These are phyloP conservation scores for Thraustotheca clavata DNA, from an alignment of 352 stramenopile genomes.

Conservation along the genomic window DNA sequence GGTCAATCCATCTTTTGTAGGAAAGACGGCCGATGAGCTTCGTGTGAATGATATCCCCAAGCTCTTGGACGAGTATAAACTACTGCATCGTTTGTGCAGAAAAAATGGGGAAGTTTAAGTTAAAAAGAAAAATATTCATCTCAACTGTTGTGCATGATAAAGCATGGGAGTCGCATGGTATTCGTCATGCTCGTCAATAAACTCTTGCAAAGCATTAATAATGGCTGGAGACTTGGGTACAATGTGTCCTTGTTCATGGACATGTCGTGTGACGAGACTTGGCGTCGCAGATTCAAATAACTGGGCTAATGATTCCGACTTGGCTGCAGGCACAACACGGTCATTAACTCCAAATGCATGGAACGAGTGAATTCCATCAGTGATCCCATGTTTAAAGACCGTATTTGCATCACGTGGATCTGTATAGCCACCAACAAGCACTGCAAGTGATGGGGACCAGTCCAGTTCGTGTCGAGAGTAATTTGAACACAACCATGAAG, in stretches of 20 bases:
- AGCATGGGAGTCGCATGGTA: neutral
- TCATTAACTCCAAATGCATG: conserved; percentile 76
- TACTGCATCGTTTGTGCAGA: neutral
- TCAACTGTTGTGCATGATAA: neutral
- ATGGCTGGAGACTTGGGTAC: conserved; percentile 41
- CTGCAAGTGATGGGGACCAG: conserved; percentile 58
- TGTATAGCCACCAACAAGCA: conserved; percentile 70
- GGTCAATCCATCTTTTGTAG: neutral
- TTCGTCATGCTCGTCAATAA: neutral
- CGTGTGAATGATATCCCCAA: conserved; percentile 3
- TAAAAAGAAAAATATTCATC: neutral
- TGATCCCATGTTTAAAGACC: conserved; percentile 37
- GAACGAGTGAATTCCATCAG: conserved; percentile 45
- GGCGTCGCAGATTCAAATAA: conserved; percentile 42
- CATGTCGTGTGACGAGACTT: conserved; percentile 41
- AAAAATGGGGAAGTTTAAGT: neutral
- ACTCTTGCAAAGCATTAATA: neutral
- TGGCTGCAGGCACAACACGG: conserved; percentile 61
- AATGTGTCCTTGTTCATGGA: conserved; percentile 70
- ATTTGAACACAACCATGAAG: conserved; percentile 68
- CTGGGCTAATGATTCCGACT: conserved; percentile 59
- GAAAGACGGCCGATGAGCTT: conserved; percentile 5
- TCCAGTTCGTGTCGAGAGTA: conserved; percentile 48
- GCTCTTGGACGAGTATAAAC: conserved; percentile 22
- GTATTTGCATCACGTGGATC: conserved; percentile 44